phyloP scores from a whole-genome alignment of 2,329 filamentous ascomycete genomes.

The Mycogone perniciosa region DNA sequence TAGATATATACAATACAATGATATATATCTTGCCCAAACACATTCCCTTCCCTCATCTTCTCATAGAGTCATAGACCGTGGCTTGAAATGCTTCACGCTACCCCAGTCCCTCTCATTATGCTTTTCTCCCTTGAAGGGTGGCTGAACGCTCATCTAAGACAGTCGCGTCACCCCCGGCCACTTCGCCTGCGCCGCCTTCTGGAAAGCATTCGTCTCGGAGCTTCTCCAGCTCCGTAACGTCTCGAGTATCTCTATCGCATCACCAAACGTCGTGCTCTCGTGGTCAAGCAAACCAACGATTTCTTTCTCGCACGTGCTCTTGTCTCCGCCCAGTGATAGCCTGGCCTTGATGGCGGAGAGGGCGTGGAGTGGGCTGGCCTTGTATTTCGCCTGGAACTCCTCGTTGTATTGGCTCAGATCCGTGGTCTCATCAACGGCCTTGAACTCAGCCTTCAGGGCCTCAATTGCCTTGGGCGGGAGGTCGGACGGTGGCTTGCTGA shows the following conservation, averaged over 20 bases:
- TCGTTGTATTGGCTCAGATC: constrained; percentile 61
- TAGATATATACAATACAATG: not conserved
- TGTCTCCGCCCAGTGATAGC: constrained; percentile 52
- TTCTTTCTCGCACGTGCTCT: constrained; percentile 53
- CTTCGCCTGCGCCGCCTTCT: constrained; percentile 40
- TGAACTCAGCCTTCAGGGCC: constrained; percentile 64
- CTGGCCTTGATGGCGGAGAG: constrained; percentile 57
- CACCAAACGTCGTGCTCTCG: constrained; percentile 44
- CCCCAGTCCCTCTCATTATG: not conserved
- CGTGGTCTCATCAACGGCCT: constrained; percentile 48
- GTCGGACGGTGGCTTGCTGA: constrained; percentile 50
- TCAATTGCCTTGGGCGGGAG: constrained; percentile 60
- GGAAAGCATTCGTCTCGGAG: constrained; percentile 41
- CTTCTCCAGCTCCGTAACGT: constrained; percentile 45
- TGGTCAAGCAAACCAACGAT: constrained; percentile 53
- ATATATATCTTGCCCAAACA: not conserved
- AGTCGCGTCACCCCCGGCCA: constrained; percentile 47
- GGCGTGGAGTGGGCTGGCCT: constrained; percentile 54
- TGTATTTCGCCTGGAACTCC: constrained; percentile 57
- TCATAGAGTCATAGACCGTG: not conserved
- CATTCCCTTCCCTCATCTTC: not conserved
- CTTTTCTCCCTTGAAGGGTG: not conserved
- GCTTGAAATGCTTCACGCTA: not conserved
- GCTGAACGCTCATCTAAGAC: constrained; percentile 20
- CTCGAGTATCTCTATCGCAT: constrained; percentile 44